These are phyloP conservation scores for Cymbopogon citratus DNA, from an alignment of 176 grass and related monocot species.

Conservation along the genomic window DNA sequence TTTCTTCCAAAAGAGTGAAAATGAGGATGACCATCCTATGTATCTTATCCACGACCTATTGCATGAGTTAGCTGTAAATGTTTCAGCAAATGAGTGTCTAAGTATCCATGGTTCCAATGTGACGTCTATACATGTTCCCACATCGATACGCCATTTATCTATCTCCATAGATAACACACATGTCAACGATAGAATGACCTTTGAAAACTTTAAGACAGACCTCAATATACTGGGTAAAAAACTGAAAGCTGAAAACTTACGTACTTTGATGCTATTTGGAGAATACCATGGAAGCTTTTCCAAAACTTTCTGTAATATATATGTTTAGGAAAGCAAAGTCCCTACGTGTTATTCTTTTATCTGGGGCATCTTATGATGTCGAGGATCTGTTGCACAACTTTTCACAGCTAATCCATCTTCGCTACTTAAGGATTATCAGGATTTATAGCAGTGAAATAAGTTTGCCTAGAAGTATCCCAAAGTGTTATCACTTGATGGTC, in stretches of 20 bases:
- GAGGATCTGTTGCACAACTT: neutral
- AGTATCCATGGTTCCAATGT: neutral
- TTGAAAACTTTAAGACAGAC: neutral
- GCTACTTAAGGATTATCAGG: neutral
- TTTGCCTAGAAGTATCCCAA: neutral
- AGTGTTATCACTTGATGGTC: slow-evolving; percentile 6
- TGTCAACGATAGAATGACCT: neutral
- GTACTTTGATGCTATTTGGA: slow-evolving; percentile 22
- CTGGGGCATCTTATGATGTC: neutral
- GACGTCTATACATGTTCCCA: neutral
- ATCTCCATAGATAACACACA: neutral
- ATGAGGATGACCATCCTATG: fast-evolving
- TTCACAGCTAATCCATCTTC: slow-evolving; percentile 8
- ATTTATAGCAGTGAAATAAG: neutral
- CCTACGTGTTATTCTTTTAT: neutral
- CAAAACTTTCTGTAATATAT: neutral
- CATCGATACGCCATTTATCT: slow-evolving; percentile 21
- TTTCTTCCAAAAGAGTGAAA: neutral
- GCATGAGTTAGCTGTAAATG: neutral
- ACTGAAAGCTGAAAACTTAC: neutral
- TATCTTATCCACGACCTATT: slow-evolving; percentile 23
- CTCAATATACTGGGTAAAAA: neutral
- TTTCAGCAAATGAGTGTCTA: slow-evolving; percentile 20
- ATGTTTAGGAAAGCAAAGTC: neutral
- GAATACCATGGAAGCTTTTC: neutral